phyloP scores from a whole-genome alignment of 345 rosid species.

The Lepidium aucheri region DNA sequence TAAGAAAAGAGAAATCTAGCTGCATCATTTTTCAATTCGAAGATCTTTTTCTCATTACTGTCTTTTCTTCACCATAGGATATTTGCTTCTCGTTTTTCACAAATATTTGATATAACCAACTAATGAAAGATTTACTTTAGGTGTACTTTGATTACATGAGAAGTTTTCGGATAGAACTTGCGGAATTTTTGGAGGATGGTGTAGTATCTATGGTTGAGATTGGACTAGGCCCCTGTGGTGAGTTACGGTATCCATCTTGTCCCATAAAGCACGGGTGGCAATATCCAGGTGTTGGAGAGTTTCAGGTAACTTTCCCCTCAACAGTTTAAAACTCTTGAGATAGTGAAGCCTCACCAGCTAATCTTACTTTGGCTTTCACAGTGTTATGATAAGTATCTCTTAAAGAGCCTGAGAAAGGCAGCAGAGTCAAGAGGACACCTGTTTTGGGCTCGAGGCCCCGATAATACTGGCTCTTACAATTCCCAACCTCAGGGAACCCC shows the following conservation, averaged over 20 bases:
- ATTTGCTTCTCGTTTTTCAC: background rate
- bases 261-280: constrained; percentile 99
- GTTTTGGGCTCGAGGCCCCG: constrained; percentile 91
- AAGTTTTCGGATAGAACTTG: constrained; percentile 87
- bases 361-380: constrained; percentile 24
- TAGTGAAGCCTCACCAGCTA: background rate
- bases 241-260: constrained; percentile 85
- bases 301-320: constrained; percentile 54
- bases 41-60: background rate
- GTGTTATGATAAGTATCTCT: constrained; percentile 87
- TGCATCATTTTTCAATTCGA: background rate
- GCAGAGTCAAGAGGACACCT: constrained; percentile 76
- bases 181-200: constrained; percentile 59
- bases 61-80: background rate
- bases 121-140: constrained; percentile 34
- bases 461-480: constrained; percentile 79
- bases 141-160: constrained; percentile 98
- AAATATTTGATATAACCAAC: background rate
- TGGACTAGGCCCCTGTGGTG: constrained; percentile 98
- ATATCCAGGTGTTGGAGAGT: constrained; percentile 97
- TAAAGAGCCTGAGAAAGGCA: constrained; percentile 69
- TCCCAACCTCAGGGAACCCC: constrained; percentile 82
- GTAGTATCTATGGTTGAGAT: constrained; percentile 72
- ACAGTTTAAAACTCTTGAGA: constrained; percentile 1
- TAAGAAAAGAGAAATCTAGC: background rate